Evolutionary conservation across 139 green algal species (phyloP).

Genomic region (Volvox reticuliferus): DNA sequence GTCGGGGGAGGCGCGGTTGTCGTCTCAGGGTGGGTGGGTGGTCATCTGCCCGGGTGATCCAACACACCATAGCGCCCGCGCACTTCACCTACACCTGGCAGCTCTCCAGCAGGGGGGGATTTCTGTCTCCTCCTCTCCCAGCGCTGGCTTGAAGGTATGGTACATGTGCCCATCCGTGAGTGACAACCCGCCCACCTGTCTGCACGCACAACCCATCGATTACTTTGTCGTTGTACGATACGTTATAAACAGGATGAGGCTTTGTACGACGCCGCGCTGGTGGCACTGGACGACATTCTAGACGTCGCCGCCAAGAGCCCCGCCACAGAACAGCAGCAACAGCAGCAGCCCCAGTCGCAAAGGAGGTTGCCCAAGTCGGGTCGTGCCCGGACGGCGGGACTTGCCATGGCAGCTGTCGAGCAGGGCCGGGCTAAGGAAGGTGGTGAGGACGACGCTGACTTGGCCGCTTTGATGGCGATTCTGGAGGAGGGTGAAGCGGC

Average conservation of each 20-base stretch:
- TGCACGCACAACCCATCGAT: no score
- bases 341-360: not conserved
- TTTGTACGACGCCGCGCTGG: slow-evolving; percentile 12
- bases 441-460: not conserved
- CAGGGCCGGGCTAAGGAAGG: not conserved
- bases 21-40: not conserved
- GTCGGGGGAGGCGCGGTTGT: no score
- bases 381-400: not conserved
- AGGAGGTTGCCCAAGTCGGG: not conserved
- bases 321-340: not conserved
- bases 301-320: not conserved
- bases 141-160: no score
- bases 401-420: not conserved
- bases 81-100: no score
- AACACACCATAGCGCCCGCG: no score
- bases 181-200: not conserved
- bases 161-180: no score
- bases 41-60: no score
- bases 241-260: slow-evolving; percentile 1
- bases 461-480: slow-evolving; percentile 12
- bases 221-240: no score
- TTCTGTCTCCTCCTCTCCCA: no score
- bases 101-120: no score
- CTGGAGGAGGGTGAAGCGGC: slow-evolving; percentile 18
- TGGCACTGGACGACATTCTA: slow-evolving; percentile 11